Evolutionary conservation across 805 yeast species (phyloP), one percentile per base, ranked within the genome.

Genomic region (Saccharomycopsis lassenensis): DNA sequence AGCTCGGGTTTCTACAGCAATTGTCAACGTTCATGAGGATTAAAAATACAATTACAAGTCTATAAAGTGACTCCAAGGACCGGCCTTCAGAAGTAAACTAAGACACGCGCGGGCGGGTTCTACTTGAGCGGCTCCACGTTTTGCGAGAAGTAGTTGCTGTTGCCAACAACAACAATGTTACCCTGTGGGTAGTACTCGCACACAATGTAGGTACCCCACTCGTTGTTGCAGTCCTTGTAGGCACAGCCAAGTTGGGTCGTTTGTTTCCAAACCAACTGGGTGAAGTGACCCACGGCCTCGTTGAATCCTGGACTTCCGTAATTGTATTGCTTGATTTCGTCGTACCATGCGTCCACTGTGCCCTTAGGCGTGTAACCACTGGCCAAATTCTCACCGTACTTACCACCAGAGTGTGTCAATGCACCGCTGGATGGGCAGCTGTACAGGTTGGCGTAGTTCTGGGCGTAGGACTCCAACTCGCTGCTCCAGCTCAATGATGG

Each of bases 361-460:
- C 71, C 74, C 15, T 55, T 49, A 17, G 50, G 41, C 8, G 65
- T 54, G 46, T 67, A 67, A 43, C 85, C 89, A 27, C 74, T 68
- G 12, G 86, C 87, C 46, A 81, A 63, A 59, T 81, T 81, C 54
- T 81, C 89, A 59, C 91, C 91, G 53, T 76, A 77, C 15, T 65
- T 63, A 24, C 81, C 77, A 24, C 66, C 62, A 15, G 85, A 74
- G 57, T 81, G 89, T 12, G 65, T 55, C 46, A 80, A 61, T 36
- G 61, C 56, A 45, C 80, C 84, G 5, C 50, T 32, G 2, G 48
- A 40, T 8, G 70, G 62, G 24, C 63, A 63, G 1, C 33, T 34
- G 17, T 58, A 33, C 6, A 47, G 53, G 51, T 56, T 62, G 33
- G 74, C 73, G 47, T 70, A 74, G 30, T 55, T 50, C 48, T 55